Conservation (phyloP, 345 rosid genomes). For the Pugionium dolabratum region DNA sequence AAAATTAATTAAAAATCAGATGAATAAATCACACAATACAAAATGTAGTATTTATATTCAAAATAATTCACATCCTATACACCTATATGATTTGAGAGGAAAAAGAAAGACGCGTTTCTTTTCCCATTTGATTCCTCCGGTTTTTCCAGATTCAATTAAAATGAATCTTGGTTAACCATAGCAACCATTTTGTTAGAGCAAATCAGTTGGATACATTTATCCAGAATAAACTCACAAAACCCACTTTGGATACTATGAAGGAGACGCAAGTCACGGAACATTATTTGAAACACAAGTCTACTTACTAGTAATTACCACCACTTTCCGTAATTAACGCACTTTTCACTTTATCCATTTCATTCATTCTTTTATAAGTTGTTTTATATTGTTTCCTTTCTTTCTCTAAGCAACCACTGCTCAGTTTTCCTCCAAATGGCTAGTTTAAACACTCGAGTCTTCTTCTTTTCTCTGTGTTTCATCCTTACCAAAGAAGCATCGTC, state of each 20-base stretch:
- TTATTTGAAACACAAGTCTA: conserved; percentile 34
- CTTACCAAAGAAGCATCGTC: conserved; percentile 25
- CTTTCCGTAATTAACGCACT: conserved; percentile 39
- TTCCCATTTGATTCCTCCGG: too few relatives aligned
- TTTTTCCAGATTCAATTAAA: too few relatives aligned
- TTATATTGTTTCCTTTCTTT: conserved; percentile 7
- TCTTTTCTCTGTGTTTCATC: conserved; percentile 27
- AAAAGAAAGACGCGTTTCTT: too few relatives aligned
- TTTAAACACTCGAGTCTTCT: conserved; percentile 7
- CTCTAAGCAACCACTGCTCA: conserved; percentile 15
- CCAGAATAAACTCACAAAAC: neutral
- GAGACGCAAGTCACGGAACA: conserved; percentile 39
- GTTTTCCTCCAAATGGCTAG: conserved; percentile 31
- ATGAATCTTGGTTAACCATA: neutral
- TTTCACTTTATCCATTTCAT: conserved; percentile 27
- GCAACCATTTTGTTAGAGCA: neutral
- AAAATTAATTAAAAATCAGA: too few relatives aligned
- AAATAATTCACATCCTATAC: too few relatives aligned
- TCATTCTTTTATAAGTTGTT: neutral
- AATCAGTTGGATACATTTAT: too few relatives aligned
- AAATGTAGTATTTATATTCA: too few relatives aligned
- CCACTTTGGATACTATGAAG: conserved; percentile 25
- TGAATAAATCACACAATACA: too few relatives aligned
- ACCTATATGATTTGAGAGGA: too few relatives aligned
- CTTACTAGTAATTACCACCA: conserved; percentile 22